These are phyloP conservation scores for Antrodiella citrinella DNA, from an alignment of 768 basidiomycete genomes.

Conservation along the genomic window DNA sequence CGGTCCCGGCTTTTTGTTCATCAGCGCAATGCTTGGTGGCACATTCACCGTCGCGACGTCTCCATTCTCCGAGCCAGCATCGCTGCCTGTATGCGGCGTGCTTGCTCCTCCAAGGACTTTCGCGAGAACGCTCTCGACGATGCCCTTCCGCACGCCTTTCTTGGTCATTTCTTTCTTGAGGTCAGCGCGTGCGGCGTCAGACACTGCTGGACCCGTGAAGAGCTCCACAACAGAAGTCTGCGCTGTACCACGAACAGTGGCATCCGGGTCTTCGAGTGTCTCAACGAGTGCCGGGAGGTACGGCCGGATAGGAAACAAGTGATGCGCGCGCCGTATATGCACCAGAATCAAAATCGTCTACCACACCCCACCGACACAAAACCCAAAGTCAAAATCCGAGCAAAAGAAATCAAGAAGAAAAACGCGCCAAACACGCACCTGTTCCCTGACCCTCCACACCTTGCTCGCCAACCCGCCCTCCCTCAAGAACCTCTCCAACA, in stretches of 20 bases:
- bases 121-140: constrained; percentile 70
- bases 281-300: constrained; percentile 78
- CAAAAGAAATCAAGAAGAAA: neutral
- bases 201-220: constrained; percentile 76
- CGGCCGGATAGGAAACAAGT: constrained; percentile 71
- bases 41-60: constrained; percentile 49
- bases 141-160: constrained; percentile 80
- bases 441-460: constrained; percentile 80
- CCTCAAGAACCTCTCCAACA: constrained; percentile 65
- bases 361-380: no score
- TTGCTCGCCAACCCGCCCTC: constrained; percentile 75
- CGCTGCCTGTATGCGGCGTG: constrained; percentile 38
- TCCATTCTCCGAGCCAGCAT: constrained; percentile 54
- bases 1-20: constrained; percentile 37
- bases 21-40: constrained; percentile 66
- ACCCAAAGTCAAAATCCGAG: no score
- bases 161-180: constrained; percentile 87
- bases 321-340: constrained; percentile 61
- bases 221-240: constrained; percentile 74
- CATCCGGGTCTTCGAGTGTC: constrained; percentile 84
- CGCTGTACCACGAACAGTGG: constrained; percentile 82
- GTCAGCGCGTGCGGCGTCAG: constrained; percentile 83
- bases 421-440: constrained; percentile 39
- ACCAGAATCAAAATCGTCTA: constrained; percentile 58
- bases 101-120: constrained; percentile 47